phyloP scores from a whole-genome alignment of 2,329 filamentous ascomycete species.

The Orbilia brochopaga region DNA sequence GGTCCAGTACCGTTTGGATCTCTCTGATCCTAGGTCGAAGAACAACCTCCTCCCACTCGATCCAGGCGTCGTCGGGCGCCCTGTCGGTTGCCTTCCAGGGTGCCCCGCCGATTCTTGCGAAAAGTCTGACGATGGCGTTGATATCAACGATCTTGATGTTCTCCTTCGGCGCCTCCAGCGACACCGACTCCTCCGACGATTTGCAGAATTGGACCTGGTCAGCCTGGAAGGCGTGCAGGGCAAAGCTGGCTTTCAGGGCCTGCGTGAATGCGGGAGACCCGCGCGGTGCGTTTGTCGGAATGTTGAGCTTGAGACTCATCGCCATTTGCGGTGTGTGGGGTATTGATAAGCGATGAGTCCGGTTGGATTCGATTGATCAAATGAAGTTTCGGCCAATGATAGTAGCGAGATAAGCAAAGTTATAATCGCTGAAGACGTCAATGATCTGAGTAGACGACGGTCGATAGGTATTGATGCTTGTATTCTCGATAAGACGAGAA shows the following conservation, averaged over 20 bases:
- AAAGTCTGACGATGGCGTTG: slow-evolving; percentile 54
- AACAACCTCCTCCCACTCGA: slow-evolving; percentile 55
- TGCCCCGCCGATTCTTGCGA: slow-evolving; percentile 52
- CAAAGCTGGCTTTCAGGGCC: slow-evolving; percentile 54
- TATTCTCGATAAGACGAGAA: no score
- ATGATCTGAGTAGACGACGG: no score
- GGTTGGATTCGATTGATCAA: background rate
- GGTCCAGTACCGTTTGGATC: slow-evolving; percentile 27
- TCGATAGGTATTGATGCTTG: no score
- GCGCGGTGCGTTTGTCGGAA: slow-evolving; percentile 53
- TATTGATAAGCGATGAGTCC: no score
- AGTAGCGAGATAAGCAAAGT: no score
- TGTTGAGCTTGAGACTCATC: slow-evolving; percentile 54
- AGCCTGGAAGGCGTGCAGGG: slow-evolving; percentile 53
- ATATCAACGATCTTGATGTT: slow-evolving; percentile 53
- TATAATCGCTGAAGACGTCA: no score
- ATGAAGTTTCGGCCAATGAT: background rate
- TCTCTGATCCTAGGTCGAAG: slow-evolving; percentile 46
- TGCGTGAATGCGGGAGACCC: slow-evolving; percentile 54
- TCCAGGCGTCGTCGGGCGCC: slow-evolving; percentile 54
- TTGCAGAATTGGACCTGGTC: slow-evolving; percentile 53
- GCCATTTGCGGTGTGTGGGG: slow-evolving; percentile 32
- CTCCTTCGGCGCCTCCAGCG: slow-evolving; percentile 53
- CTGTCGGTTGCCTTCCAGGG: slow-evolving; percentile 51
- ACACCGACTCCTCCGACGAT: slow-evolving; percentile 51